Evolutionary conservation across 1,284 basidiomycete genomes (phyloP).

Genomic region (Marasmius tenuissimus): DNA sequence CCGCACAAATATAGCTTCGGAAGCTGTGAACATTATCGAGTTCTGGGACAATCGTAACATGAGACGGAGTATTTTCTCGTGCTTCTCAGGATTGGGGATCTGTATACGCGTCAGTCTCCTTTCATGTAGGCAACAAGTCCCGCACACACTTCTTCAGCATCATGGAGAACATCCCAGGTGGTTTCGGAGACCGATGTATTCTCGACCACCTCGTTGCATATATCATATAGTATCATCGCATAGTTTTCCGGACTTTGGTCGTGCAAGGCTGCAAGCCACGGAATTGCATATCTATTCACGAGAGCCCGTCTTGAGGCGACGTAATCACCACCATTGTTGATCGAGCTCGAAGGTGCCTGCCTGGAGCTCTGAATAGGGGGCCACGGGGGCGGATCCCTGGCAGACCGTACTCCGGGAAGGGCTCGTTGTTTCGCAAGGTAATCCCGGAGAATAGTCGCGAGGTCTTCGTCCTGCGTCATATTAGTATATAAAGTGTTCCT

Average conservation of each 20-base stretch:
- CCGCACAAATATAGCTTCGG: conserved; percentile 60
- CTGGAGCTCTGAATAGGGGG: conserved; percentile 40
- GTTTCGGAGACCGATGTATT: conserved; percentile 3
- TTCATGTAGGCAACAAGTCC: neutral
- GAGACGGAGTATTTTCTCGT: conserved; percentile 45
- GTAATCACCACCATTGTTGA: conserved; percentile 66
- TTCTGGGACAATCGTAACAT: conserved; percentile 56
- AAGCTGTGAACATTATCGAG: conserved; percentile 57
- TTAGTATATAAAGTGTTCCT: neutral
- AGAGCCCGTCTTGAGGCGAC: conserved; percentile 53
- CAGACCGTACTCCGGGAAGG: conserved; percentile 65
- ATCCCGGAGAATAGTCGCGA: conserved; percentile 63
- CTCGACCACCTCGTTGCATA: conserved; percentile 46
- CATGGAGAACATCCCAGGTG: conserved; percentile 5
- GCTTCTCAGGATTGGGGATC: conserved; percentile 21
- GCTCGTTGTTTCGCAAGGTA: conserved; percentile 52
- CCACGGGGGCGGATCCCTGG: conserved; percentile 46
- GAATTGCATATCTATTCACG: conserved; percentile 49
- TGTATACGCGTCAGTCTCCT: neutral
- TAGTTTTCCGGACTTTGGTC: conserved; percentile 54
- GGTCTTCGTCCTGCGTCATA: conserved; percentile 51
- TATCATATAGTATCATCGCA: conserved; percentile 46
- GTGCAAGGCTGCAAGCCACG: conserved; percentile 68
- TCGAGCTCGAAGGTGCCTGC: conserved; percentile 38
- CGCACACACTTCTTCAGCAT: neutral